Evolutionary conservation across 495 filamentous ascomycete species (phyloP).

Genomic region (Bathelium albidoporum): DNA sequence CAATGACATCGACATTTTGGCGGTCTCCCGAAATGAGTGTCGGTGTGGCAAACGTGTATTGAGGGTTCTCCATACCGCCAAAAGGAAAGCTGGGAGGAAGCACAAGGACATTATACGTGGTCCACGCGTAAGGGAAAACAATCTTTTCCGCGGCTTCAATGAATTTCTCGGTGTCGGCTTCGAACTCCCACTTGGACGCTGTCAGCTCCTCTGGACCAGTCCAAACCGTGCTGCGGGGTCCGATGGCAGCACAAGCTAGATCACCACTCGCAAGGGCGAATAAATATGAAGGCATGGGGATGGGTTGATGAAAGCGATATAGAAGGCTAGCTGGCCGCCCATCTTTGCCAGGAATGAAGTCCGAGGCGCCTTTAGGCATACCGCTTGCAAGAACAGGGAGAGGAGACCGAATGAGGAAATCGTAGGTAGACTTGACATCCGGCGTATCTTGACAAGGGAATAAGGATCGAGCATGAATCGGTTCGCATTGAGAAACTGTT

Average conservation of each 20-base stretch:
- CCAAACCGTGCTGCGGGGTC: constrained; percentile 70
- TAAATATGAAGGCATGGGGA: constrained; percentile 89
- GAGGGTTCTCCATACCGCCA: constrained; percentile 85
- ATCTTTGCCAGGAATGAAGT: constrained; percentile 37
- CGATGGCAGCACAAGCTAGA: constrained; percentile 72
- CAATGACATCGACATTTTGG: constrained; percentile 92
- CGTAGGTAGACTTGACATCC: constrained; percentile 82
- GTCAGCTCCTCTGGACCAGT: constrained; percentile 79
- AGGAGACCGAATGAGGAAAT: constrained; percentile 77
- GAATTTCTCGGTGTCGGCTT: constrained; percentile 81
- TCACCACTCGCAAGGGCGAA: constrained; percentile 87
- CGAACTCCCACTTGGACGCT: constrained; percentile 80
- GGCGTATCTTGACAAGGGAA: constrained; percentile 97
- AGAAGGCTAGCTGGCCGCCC: constrained; percentile 43
- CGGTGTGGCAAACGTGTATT: constrained; percentile 82
- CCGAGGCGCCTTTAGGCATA: constrained; percentile 48
- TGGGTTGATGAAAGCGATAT: constrained; percentile 77
- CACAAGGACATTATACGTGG: constrained; percentile 86
- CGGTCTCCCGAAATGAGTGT: constrained; percentile 86
- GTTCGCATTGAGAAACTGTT: constrained; percentile 85
- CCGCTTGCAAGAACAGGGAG: constrained; percentile 84
- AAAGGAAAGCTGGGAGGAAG: constrained; percentile 87
- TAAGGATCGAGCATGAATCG: constrained; percentile 83
- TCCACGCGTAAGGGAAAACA: constrained; percentile 84
- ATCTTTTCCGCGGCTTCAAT: constrained; percentile 80